phyloP scores from a whole-genome alignment of 2,329 filamentous ascomycete species.

The Pseudogymnoascus sp. region DNA sequence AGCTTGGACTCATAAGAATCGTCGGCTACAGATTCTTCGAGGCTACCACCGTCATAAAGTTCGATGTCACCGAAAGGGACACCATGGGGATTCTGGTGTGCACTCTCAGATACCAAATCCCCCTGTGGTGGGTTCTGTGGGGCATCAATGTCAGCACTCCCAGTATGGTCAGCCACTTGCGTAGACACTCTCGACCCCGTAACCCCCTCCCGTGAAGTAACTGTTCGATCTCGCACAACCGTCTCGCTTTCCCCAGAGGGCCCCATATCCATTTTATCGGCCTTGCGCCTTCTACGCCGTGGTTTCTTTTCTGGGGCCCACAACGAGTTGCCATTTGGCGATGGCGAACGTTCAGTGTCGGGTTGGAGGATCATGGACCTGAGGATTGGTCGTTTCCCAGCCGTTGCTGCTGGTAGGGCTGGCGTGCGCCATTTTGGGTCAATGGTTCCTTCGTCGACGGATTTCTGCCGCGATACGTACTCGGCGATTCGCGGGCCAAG shows the following conservation, averaged over 20 bases:
- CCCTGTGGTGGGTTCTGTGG: neutral
- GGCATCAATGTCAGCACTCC: neutral
- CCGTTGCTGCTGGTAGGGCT: constrained; percentile 12
- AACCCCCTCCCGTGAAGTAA: neutral
- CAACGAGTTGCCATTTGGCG: constrained; percentile 21
- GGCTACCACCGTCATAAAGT: no score
- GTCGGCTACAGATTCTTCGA: neutral
- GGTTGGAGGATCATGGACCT: constrained; percentile 15
- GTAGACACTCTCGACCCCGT: neutral
- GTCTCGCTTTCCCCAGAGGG: constrained; percentile 8
- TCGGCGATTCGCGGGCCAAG: constrained; percentile 23
- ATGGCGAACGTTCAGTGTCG: constrained; percentile 18
- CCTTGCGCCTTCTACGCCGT: constrained; percentile 9
- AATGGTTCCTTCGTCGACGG: constrained; percentile 16
- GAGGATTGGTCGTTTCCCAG: constrained; percentile 13
- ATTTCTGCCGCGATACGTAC: constrained; percentile 20
- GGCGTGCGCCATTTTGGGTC: constrained; percentile 23
- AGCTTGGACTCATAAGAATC: neutral
- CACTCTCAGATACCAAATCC: neutral
- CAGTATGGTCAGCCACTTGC: neutral
- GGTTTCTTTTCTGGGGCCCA: constrained; percentile 21
- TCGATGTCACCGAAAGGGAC: neutral
- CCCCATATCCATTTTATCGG: neutral
- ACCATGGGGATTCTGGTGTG: neutral
- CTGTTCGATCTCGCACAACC: neutral